A percentile compares a stretch with the other conserved stretches of the same genome.
These are phyloP conservation scores for Acorus gramineus DNA, from an alignment of 106 monocot genomes.

Conservation along the genomic window DNA sequence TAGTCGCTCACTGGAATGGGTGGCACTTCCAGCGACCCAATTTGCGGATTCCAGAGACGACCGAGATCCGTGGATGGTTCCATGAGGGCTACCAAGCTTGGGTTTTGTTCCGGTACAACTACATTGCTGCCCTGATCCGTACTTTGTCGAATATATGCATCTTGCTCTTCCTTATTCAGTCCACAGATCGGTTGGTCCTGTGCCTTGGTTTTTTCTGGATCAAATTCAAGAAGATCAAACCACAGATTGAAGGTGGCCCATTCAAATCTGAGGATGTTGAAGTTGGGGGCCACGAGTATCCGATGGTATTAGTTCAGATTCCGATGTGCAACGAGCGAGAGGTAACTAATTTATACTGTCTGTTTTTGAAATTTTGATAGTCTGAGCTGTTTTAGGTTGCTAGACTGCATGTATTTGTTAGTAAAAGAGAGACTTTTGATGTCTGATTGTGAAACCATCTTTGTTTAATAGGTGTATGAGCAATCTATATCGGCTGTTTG, in stretches of 20 bases:
- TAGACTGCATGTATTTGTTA: not conserved
- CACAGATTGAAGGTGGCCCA: constrained; percentile 7
- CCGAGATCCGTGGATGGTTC: too few species aligned
- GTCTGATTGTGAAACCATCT: not conserved
- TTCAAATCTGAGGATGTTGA: constrained; percentile 10
- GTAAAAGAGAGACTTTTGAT: not conserved
- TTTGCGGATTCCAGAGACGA: constrained; percentile 6
- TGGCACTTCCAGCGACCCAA: constrained; percentile 46
- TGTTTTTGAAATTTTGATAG: not conserved
- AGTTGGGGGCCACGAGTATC: constrained; percentile 18
- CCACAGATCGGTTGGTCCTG: constrained; percentile 22
- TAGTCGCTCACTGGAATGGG: constrained; percentile 46
- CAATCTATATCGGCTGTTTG: constrained; percentile 65
- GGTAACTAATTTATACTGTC: constrained; percentile 7
- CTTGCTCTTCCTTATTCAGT: constrained; percentile 19
- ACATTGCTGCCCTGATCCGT: too few species aligned
- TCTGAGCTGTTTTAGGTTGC: not conserved
- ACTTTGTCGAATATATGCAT: too few species aligned
- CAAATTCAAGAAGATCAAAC: constrained; percentile 36
- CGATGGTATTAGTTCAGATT: constrained; percentile 70
- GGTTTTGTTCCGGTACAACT: too few species aligned
- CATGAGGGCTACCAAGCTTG: too few species aligned
- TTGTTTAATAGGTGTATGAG: constrained; percentile 42
- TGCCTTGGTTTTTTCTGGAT: constrained; percentile 40
- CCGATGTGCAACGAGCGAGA: constrained; percentile 70